Evolutionary conservation across 2,329 filamentous ascomycete genomes (phyloP).

Genomic region (Scedosporium dehoogii): DNA sequence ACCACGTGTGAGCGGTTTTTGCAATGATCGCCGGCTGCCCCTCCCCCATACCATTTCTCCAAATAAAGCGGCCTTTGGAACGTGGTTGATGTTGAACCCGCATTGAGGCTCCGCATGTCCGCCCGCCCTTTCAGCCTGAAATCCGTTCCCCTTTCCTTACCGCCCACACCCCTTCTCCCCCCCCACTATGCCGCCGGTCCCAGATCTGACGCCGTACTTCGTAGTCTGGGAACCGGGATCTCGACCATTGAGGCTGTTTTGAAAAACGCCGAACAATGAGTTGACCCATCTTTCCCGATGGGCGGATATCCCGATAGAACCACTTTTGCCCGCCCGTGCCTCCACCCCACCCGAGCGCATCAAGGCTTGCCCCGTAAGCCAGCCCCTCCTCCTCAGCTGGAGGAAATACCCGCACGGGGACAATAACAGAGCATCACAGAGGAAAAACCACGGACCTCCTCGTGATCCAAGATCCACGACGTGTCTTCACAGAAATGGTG

Average conservation of each 20-base stretch:
- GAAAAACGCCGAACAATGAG: slow-evolving; percentile 3
- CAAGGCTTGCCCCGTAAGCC: neutral
- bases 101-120: slow-evolving; percentile 5
- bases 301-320: neutral
- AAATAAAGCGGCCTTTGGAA: neutral
- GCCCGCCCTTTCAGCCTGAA: slow-evolving; percentile 3
- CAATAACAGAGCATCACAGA: neutral
- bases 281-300: neutral
- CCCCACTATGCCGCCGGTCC: neutral
- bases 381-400: neutral
- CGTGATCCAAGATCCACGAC: neutral
- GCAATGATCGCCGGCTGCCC: neutral
- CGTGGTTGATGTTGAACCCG: neutral
- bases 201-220: neutral
- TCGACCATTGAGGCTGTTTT: slow-evolving; percentile 4
- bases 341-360: neutral
- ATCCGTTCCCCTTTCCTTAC: neutral
- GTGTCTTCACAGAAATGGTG: neutral
- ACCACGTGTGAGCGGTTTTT: neutral
- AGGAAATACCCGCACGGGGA: neutral
- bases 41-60: neutral
- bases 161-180: neutral
- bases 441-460: neutral
- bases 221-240: neutral
- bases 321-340: neutral